Conservation (phyloP, 2,329 filamentous ascomycete genomes). For the Xylariaceae sp. region DNA sequence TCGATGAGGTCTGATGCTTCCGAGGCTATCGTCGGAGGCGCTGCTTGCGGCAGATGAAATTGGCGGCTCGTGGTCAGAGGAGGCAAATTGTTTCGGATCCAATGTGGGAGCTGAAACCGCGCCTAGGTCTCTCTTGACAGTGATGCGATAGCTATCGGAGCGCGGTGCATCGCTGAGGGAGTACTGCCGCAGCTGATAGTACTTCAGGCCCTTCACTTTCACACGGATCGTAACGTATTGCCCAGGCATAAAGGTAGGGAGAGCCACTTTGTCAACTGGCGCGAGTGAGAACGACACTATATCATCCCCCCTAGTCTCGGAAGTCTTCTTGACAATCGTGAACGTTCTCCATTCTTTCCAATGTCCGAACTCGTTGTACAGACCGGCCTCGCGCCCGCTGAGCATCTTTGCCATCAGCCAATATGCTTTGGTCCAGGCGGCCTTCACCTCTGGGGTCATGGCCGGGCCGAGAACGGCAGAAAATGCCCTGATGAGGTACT, state of each 20-base stretch:
- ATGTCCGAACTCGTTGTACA: conserved; percentile 59
- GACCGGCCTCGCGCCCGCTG: conserved; percentile 61
- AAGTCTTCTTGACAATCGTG: conserved; percentile 60
- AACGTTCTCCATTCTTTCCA: conserved; percentile 71
- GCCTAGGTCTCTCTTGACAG: conserved; percentile 65
- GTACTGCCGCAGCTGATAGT: conserved; percentile 68
- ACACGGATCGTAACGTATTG: conserved; percentile 69
- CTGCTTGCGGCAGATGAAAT: conserved; percentile 33
- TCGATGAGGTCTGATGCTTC: conserved; percentile 25
- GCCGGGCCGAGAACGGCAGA: conserved; percentile 62
- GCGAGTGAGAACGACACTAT: conserved; percentile 70
- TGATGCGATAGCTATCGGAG: conserved; percentile 65
- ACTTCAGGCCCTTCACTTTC: conserved; percentile 53
- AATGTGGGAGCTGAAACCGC: conserved; percentile 35
- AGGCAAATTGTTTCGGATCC: conserved; percentile 7
- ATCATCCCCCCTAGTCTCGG: conserved; percentile 57
- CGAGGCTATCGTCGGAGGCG: conserved; percentile 31
- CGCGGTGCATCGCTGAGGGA: conserved; percentile 66
- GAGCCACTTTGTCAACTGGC: conserved; percentile 57
- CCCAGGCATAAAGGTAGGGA: conserved; percentile 65
- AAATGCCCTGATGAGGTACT: conserved; percentile 67
- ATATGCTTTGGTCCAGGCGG: conserved; percentile 71
- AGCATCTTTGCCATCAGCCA: conserved; percentile 71
- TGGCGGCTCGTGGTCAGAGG: conserved; percentile 20
- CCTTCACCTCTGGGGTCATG: conserved; percentile 61